Evolutionary conservation across 441 rosid genomes (phyloP).

Genomic region (Biscutella laevigata): DNA sequence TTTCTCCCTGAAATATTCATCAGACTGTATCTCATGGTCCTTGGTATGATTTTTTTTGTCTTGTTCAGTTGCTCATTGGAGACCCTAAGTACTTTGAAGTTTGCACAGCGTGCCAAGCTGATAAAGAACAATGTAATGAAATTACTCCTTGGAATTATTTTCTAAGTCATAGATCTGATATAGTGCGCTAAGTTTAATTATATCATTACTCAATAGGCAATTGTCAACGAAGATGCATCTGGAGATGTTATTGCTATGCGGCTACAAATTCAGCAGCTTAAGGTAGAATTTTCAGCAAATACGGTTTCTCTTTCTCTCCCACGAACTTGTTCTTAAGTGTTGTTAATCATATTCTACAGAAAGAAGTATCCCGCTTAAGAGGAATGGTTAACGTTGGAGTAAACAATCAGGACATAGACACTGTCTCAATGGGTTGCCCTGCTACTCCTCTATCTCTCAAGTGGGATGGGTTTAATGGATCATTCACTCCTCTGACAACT

Average conservation of each 20-base stretch:
- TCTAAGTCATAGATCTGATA: neutral
- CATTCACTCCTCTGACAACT: slow-evolving; percentile 63
- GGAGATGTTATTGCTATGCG: slow-evolving; percentile 97
- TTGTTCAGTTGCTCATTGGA: slow-evolving; percentile 78
- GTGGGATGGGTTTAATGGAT: slow-evolving; percentile 71
- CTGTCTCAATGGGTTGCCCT: slow-evolving; percentile 37
- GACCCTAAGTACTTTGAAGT: slow-evolving; percentile 95
- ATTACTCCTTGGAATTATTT: neutral
- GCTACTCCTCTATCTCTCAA: slow-evolving; percentile 68
- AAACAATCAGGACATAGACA: slow-evolving; percentile 49
- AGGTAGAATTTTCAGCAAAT: slow-evolving; percentile 37
- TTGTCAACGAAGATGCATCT: slow-evolving; percentile 93
- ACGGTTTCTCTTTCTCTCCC: slow-evolving; percentile 1
- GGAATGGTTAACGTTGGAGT: slow-evolving; percentile 47
- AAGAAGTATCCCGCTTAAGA: slow-evolving; percentile 68
- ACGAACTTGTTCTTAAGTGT: neutral
- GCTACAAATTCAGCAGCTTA: slow-evolving; percentile 88
- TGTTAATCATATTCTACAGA: slow-evolving; percentile 38
- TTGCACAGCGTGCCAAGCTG: slow-evolving; percentile 98
- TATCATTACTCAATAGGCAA: slow-evolving; percentile 45
- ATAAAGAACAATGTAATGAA: slow-evolving; percentile 81
- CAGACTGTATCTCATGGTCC: slow-evolving; percentile 1
- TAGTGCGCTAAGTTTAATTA: neutral
- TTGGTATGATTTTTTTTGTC: neutral
- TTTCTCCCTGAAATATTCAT: slow-evolving; percentile 2